Conservation (phyloP, 768 basidiomycete genomes). For the Boletus reticulatus region DNA sequence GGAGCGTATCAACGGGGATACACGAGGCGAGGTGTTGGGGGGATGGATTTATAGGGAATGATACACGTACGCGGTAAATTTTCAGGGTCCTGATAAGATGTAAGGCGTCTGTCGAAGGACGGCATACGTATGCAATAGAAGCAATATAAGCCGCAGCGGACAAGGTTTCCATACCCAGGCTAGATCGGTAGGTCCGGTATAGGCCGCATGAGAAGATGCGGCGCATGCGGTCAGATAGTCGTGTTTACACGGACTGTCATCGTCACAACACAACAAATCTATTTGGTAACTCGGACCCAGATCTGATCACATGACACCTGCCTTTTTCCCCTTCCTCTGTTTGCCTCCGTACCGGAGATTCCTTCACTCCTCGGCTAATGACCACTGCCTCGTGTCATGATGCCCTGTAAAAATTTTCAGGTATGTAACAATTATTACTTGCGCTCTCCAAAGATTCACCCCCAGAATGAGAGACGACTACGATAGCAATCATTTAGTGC, state of each 20-base stretch:
- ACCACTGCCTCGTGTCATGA: slow-evolving; percentile 12
- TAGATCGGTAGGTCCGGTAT: slow-evolving; percentile 16
- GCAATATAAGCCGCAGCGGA: slow-evolving; percentile 16
- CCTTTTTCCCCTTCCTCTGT: slow-evolving; percentile 4
- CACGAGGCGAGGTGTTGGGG: slow-evolving; percentile 22
- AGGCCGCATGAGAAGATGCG: slow-evolving; percentile 15
- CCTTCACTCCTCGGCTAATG: slow-evolving; percentile 19
- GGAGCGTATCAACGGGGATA: slow-evolving; percentile 23
- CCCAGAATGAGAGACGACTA: neutral
- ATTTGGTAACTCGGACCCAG: slow-evolving; percentile 22
- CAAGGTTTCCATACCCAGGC: slow-evolving; percentile 26
- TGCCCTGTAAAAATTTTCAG: slow-evolving; percentile 7
- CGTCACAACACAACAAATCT: slow-evolving; percentile 1
- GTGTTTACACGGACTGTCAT: slow-evolving; percentile 11
- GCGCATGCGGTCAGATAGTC: slow-evolving; percentile 11
- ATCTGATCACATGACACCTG: slow-evolving; percentile 11
- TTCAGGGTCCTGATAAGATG: slow-evolving; percentile 32
- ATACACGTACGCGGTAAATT: slow-evolving; percentile 34
- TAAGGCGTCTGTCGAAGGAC: slow-evolving; percentile 30
- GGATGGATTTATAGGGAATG: slow-evolving; percentile 30
- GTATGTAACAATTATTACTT: slow-evolving; percentile 7
- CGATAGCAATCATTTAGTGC: neutral
- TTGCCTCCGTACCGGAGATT: slow-evolving; percentile 22
- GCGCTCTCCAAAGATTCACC: neutral
- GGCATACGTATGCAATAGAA: slow-evolving; percentile 33